phyloP scores from a whole-genome alignment of 345 rosid genomes.

The Brassica incana region DNA sequence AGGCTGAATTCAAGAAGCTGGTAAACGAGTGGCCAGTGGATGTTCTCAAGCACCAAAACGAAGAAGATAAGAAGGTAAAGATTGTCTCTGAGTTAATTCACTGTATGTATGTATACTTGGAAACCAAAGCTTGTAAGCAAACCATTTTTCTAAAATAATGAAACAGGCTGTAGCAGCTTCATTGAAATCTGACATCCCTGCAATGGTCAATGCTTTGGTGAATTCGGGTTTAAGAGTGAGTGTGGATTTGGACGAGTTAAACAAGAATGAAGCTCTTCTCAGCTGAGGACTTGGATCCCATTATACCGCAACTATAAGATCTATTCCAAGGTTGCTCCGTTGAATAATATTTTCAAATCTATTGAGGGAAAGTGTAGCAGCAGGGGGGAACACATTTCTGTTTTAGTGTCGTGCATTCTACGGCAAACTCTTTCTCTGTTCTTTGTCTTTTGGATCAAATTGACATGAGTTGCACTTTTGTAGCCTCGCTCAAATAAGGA shows the following conservation, averaged over 20 bases:
- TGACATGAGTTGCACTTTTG: background rate
- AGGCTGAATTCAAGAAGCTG: conserved; percentile 67
- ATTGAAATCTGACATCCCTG: conserved; percentile 52
- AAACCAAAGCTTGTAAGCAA: conserved; percentile 10
- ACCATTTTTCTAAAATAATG: background rate
- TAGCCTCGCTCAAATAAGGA: background rate
- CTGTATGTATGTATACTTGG: background rate
- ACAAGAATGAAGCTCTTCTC: conserved; percentile 38
- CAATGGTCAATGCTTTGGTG: conserved; percentile 50
- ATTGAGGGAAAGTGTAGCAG: background rate
- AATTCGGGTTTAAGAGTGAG: conserved; percentile 50
- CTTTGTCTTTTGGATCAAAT: background rate
- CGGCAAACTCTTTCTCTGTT: background rate
- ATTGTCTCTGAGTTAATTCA: background rate
- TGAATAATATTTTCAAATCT: conserved; percentile 2
- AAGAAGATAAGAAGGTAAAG: conserved; percentile 61
- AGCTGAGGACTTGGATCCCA: conserved; percentile 25
- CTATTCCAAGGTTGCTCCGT: background rate
- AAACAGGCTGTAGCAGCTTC: conserved; percentile 58
- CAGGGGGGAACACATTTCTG: background rate
- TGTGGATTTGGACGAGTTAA: conserved; percentile 52
- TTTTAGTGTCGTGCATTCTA: background rate
- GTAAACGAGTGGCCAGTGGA: conserved; percentile 73
- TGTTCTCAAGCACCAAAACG: conserved; percentile 55
- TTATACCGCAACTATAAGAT: background rate